phyloP scores from a whole-genome alignment of 2,329 filamentous ascomycete species.

The Pseudogymnoascus sp. region DNA sequence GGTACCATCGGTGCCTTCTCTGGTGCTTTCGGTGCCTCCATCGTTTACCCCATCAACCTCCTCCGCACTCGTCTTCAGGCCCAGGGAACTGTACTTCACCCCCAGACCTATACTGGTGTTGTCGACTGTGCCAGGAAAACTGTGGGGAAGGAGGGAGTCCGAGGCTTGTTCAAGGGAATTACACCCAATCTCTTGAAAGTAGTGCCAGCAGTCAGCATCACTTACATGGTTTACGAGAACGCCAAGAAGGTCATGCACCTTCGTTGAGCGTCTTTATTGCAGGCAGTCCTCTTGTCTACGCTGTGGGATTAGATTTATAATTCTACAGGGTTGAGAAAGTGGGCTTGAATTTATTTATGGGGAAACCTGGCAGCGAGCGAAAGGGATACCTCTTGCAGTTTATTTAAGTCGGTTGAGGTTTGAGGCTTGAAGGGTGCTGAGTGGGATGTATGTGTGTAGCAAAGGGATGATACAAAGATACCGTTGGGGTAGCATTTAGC shows the following conservation, averaged over 20 bases:
- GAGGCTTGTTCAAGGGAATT: conserved; percentile 87
- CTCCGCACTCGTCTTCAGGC: conserved; percentile 87
- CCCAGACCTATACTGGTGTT: conserved; percentile 82
- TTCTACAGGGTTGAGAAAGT: background rate
- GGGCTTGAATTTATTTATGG: background rate
- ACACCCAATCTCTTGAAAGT: conserved; percentile 96
- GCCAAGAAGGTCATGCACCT: conserved; percentile 60
- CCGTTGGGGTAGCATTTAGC: background rate
- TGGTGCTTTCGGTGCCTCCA: conserved; percentile 83
- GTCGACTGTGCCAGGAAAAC: conserved; percentile 83
- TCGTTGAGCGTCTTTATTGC: background rate
- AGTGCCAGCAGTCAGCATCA: conserved; percentile 89
- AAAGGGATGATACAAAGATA: conserved; percentile 1
- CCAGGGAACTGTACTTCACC: conserved; percentile 88
- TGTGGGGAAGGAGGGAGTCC: conserved; percentile 69
- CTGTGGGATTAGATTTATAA: background rate
- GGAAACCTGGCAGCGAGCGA: background rate
- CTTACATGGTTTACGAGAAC: conserved; percentile 89
- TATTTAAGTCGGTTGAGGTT: background rate
- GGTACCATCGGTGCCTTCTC: conserved; percentile 86
- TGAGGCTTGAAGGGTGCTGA: background rate
- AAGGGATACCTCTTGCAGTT: background rate
- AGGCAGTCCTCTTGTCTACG: background rate
- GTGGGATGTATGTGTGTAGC: background rate
- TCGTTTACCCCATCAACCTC: conserved; percentile 92